Evolutionary conservation across 2,329 filamentous ascomycete genomes (phyloP).

Genomic region (Colletotrichum nymphaeae): DNA sequence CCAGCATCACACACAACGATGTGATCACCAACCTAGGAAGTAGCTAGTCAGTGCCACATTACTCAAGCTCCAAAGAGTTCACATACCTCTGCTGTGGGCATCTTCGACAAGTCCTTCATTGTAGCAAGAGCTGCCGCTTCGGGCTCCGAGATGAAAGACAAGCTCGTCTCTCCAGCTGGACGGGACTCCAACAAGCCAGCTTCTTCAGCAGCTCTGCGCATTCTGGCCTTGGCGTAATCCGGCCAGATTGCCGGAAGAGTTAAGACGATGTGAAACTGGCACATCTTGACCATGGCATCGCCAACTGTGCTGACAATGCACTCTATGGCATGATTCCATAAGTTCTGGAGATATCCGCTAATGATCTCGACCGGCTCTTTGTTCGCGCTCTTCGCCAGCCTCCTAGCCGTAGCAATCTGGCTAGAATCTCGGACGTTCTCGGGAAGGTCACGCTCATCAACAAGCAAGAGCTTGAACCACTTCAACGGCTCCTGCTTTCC

Average conservation of each 20-base stretch:
- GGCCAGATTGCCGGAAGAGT: constrained; percentile 61
- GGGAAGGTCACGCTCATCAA: constrained; percentile 46
- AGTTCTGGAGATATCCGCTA: constrained; percentile 43
- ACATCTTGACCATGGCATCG: constrained; percentile 34
- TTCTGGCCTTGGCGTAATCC: constrained; percentile 47
- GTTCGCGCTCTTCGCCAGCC: background rate
- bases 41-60: background rate
- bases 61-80: background rate
- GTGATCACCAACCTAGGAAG: constrained; percentile 33
- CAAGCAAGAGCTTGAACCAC: constrained; percentile 57
- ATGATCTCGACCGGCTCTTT: constrained; percentile 45
- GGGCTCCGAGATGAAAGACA: constrained; percentile 54
- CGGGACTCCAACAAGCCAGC: constrained; percentile 50
- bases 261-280: constrained; percentile 50
- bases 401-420: constrained; percentile 36
- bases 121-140: constrained; percentile 57
- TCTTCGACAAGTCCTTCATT: constrained; percentile 42
- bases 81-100: constrained; percentile 38
- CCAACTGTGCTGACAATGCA: constrained; percentile 43
- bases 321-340: constrained; percentile 47
- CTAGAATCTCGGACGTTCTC: constrained; percentile 37
- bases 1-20: constrained; percentile 51
- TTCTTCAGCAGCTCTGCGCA: constrained; percentile 47
- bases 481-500: constrained; percentile 38
- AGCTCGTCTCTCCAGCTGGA: constrained; percentile 41